These are phyloP conservation scores for Aureobasidium sp. DNA, from an alignment of 2,329 filamentous ascomycete species.

Conservation along the genomic window DNA sequence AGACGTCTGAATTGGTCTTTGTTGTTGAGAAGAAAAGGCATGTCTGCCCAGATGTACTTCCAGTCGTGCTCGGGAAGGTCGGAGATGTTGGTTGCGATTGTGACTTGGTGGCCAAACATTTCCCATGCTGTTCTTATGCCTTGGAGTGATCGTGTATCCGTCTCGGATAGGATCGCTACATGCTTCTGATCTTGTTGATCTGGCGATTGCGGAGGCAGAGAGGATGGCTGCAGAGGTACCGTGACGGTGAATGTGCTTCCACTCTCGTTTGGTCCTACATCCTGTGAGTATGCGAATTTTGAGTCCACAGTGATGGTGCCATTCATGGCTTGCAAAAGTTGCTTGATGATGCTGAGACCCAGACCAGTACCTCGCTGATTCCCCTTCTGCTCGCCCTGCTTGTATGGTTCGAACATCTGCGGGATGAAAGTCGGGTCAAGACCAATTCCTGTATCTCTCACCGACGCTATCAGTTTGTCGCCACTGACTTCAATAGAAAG, in stretches of 20 bases:
- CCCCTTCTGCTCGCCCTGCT: slow-evolving; percentile 64
- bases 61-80: slow-evolving; percentile 7
- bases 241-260: slow-evolving; percentile 23
- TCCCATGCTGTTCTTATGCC: slow-evolving; percentile 18
- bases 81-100: not conserved
- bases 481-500: slow-evolving; percentile 42
- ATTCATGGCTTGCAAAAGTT: slow-evolving; percentile 21
- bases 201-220: not conserved
- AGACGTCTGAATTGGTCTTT: slow-evolving; percentile 15
- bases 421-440: slow-evolving; percentile 79
- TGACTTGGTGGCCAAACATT: slow-evolving; percentile 9
- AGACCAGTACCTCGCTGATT: slow-evolving; percentile 80
- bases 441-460: slow-evolving; percentile 84
- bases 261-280: slow-evolving; percentile 9
- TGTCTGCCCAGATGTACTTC: slow-evolving; percentile 21
- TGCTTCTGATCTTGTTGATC: not conserved
- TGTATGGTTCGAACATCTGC: slow-evolving; percentile 88
- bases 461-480: slow-evolving; percentile 36
- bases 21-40: slow-evolving; percentile 15
- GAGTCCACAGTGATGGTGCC: slow-evolving; percentile 22
- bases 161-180: slow-evolving; percentile 5
- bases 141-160: not conserved
- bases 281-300: slow-evolving; percentile 16
- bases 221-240: slow-evolving; percentile 19
- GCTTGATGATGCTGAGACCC: slow-evolving; percentile 72